Evolutionary conservation across 805 yeast species (phyloP), one percentile per base, ranked within the genome.

Genomic region (Brettanomyces custersianus): DNA sequence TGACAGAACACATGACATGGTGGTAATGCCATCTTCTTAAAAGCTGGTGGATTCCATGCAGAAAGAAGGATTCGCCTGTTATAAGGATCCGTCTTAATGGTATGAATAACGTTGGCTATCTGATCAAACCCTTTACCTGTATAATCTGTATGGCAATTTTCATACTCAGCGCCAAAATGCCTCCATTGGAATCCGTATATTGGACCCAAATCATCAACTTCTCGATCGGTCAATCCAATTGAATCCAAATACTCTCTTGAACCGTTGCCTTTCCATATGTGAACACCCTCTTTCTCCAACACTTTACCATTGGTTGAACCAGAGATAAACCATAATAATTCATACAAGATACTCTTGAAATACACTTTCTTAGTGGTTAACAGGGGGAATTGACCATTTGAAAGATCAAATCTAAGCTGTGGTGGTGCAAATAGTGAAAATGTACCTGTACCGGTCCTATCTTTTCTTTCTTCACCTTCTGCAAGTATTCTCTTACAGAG

Each of bases 171-270:
- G 30, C 98, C 98, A 58, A 92, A 92, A 60, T 92, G 98, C 51
- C 99, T 77, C 99, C 99, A 92, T 60, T 92, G 99, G 63, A 92
- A 92, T 0, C 99, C 99, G 56, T 92, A 92, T 3, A 92, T 96
- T 2, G 99, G 98, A 1, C 99, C 99, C 47, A 92, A 60, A 60
- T 92, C 99, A 37, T 97, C 97, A 49, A 77, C 96, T 40, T 87
- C 67, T 54, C 95, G 77, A 40, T 82, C 67, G 0, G 70, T 69
- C 31, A 92, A 69, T 1, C 97, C 98, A 25, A 87, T 61, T 4
- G 74, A 70, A 55, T 92, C 96, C 37, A 92, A 65, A 55, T 75
- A 92, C 57, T 86, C 95, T 41, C 96, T 68, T 25, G 95, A 83
- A 9, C 97, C 98, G 56, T 92, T 92, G 13, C 98, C 98, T 57